Percentiles rank a stretch among this genome's conserved stretches.
phyloP scores from a whole-genome alignment of 2,329 filamentous ascomycete species.

The Ascochyta fabae region DNA sequence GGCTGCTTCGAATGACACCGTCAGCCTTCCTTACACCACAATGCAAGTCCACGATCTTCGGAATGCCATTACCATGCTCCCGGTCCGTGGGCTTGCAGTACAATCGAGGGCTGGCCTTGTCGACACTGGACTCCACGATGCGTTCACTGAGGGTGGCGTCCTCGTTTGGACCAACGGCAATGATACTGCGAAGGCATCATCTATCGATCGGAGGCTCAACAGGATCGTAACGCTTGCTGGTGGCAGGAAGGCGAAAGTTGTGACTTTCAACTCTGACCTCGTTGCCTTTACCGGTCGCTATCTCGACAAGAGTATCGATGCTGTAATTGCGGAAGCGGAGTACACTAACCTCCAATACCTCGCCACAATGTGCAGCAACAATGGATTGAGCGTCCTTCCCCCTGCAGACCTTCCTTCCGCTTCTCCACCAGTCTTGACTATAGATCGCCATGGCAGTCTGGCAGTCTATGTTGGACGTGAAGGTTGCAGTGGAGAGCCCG shows the following conservation, averaged over 20 bases:
- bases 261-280: constrained; percentile 28
- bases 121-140: constrained; percentile 36
- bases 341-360: constrained; percentile 36
- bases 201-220: constrained; percentile 16
- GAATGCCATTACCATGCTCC: constrained; percentile 38
- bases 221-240: constrained; percentile 30
- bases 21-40: constrained; percentile 25
- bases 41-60: constrained; percentile 37
- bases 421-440: constrained; percentile 42
- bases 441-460: constrained; percentile 43
- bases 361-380: constrained; percentile 39
- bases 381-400: constrained; percentile 37
- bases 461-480: constrained; percentile 48
- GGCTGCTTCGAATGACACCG: constrained; percentile 6
- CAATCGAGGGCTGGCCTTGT: constrained; percentile 36
- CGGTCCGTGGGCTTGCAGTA: constrained; percentile 29
- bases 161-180: constrained; percentile 23
- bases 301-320: constrained; percentile 17
- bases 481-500: constrained; percentile 36
- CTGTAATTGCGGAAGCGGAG: constrained; percentile 25
- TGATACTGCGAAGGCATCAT: background rate
- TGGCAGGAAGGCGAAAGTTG: constrained; percentile 24
- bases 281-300: constrained; percentile 22
- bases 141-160: constrained; percentile 27
- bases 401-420: constrained; percentile 37